A percentile compares a stretch with the other conserved stretches of the same genome.
These are phyloP conservation scores for Fusarium nodosum DNA, from an alignment of 2,329 filamentous ascomycete genomes.

Conservation along the genomic window DNA sequence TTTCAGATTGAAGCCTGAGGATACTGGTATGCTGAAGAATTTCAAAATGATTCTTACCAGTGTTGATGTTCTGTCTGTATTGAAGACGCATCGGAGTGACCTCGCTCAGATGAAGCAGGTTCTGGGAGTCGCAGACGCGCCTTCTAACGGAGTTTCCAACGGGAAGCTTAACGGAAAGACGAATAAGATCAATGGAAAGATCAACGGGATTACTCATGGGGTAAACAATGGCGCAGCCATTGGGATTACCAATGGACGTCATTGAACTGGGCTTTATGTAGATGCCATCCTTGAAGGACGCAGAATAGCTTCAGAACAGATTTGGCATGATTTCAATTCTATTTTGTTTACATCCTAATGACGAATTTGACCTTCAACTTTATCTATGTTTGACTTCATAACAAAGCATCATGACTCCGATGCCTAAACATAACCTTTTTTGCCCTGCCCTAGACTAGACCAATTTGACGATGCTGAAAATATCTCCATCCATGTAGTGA, in stretches of 20 bases:
- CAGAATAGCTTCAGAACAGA: not conserved
- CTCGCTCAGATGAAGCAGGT: not conserved
- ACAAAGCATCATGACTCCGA: too few relatives aligned
- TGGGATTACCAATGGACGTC: not conserved
- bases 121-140: not conserved
- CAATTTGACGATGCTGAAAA: too few relatives aligned
- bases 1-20: conserved; percentile 1
- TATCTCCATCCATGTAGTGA: too few relatives aligned
- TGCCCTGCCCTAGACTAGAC: too few relatives aligned
- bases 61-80: conserved; percentile 3
- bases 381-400: too few relatives aligned
- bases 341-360: not conserved
- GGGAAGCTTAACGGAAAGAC: not conserved
- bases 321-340: not conserved
- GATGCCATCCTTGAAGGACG: too few relatives aligned
- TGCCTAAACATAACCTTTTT: too few relatives aligned
- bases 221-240: not conserved
- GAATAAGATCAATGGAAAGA: not conserved
- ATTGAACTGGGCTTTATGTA: not conserved
- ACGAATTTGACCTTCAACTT: too few relatives aligned
- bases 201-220: not conserved
- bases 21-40: not conserved
- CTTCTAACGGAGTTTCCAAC: not conserved
- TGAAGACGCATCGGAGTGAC: conserved; percentile 2
- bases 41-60: conserved; percentile 13